Base-by-base conservation (phyloP, 2,329 filamentous ascomycete genomes). In the Beauveria varroae region DNA sequence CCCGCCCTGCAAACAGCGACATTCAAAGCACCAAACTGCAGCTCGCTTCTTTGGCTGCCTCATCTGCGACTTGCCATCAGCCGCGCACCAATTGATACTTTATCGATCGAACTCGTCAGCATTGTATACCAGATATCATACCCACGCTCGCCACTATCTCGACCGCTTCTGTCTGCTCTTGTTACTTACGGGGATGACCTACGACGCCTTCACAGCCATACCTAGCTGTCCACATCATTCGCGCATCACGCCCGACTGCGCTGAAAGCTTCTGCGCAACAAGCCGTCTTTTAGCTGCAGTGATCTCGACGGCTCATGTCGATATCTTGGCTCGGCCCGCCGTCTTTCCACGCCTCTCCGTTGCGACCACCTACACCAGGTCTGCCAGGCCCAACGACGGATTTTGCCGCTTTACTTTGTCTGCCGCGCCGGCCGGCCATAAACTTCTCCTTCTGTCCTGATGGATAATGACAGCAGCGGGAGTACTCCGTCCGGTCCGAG, bases 391-490 rank as follows among this genome's bases (percentile, higher is more conserved):
- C 20, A 28, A 9, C 34, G 5, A 50, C 46, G 22, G 55, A 50
- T 49, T 57, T 49, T 57, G 44, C 55, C 34, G 16, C 16, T 41
- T 30, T 50, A 46, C 20, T 28, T 57, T 40, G 22, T 28, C 34
- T 26, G 55, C 46, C 44, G 55, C 44, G 16, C 16, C 28, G 14
- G 55, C 22, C 55, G 55, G 44, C 55, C 26, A 47, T 28, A 49
- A 26, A 18, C 18, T 24, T 18, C 16, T 41, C 7, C 26, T 28
- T 40, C 30, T n/a, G 28, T 26, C 56, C 54, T 63, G 24, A 74
- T 75, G 72, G 72, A 75, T 22, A 67, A 70, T 41, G 72, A 74
- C 54, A 67, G 61, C 61, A 65, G 67, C 61, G 67, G 67, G 49
- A 67, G 68, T 40, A 71, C 69, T 57, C 70, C 68, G 46, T 69